Base-by-base conservation (phyloP, 371 early-diverging fungal genomes). In the Dipsacomyces acuminosporus region DNA sequence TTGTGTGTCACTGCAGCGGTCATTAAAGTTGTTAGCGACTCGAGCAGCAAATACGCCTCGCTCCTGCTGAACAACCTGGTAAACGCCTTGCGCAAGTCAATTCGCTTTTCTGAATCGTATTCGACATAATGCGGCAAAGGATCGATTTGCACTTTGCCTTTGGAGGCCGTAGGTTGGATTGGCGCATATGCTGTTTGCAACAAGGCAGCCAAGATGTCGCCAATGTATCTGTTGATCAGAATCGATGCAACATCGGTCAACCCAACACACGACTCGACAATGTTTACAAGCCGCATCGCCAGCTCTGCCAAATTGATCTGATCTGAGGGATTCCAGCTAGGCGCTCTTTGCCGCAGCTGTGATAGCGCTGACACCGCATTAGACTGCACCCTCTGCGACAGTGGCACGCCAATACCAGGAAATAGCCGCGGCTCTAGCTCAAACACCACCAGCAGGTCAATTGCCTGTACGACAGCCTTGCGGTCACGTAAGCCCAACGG, bases 131-230 rank as follows among this genome's bases (percentile, higher is more conserved):
- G 54, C 17, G 25, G 26, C 22, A 20, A 58, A 3, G 24, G 35
- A 15, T 22, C 41, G 2, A 38, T 36, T 25, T 25, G 22, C 24
- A n/a, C 4, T n/a, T n/a, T 18, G 17, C 17, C 13, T n/a, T 15
- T 8, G 3, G 41, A n/a, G 8, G 38, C 3, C 38, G 4, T 3
- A n/a, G 59, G 74, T 19, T 78, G 72, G 2, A 76, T 18, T 13
- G 88, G 87, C 20, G 77, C 80, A 61, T 83, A 88, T 0, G 85
- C 84, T 4, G 83, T 54, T 54, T 85, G 82, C 15, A 88, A 56
- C n/a, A 88, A 59, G 0, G 78, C 78, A 3, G 85, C 85, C 46
- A 82, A 78, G 9, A 88, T 26, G 59, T 88, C 88, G 1, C 81
- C 73, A n/a, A 82, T 60, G 56, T 83, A 76, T 19, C 82, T 77